phyloP scores from a whole-genome alignment of 768 basidiomycete species.

The Leccinum variicolor region DNA sequence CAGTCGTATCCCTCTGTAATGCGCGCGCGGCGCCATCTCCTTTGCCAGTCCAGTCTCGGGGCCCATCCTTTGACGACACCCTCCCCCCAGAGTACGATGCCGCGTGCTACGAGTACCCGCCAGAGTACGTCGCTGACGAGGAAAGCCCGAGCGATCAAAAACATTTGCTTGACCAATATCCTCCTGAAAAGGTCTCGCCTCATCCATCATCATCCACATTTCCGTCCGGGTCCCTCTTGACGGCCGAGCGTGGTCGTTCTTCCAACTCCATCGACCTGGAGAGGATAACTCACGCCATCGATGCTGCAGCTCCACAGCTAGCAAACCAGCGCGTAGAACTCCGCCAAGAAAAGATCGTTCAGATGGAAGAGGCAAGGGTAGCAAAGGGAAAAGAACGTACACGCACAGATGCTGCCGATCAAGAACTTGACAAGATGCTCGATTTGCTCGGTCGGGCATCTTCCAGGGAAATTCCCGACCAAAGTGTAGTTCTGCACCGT shows the following conservation, averaged over 20 bases:
- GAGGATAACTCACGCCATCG: conserved; percentile 82
- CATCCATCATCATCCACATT: neutral
- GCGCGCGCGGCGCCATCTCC: conserved; percentile 42
- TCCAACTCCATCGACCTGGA: conserved; percentile 75
- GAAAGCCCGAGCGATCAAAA: conserved; percentile 11
- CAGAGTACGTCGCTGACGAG: conserved; percentile 22
- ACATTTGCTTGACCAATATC: conserved; percentile 10
- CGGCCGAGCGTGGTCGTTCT: neutral
- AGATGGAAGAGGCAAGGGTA: conserved; percentile 69
- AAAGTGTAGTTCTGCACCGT: conserved; percentile 66
- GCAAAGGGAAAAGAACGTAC: conserved; percentile 49
- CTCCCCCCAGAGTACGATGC: conserved; percentile 56
- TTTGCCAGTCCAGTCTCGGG: conserved; percentile 33
- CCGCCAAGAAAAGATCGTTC: conserved; percentile 60
- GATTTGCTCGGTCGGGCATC: conserved; percentile 71
- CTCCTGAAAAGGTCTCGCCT: conserved; percentile 19
- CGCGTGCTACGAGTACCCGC: conserved; percentile 23
- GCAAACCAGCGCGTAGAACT: conserved; percentile 93
- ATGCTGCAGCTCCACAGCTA: conserved; percentile 82
- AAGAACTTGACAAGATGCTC: conserved; percentile 68
- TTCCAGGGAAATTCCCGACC: conserved; percentile 61
- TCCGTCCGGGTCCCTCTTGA: neutral
- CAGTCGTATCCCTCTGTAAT: conserved; percentile 62
- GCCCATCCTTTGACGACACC: conserved; percentile 27
- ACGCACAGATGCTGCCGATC: conserved; percentile 25